These are phyloP conservation scores for Pseudomassariella vexata DNA, from an alignment of 2,329 filamentous ascomycete genomes.

Conservation along the genomic window DNA sequence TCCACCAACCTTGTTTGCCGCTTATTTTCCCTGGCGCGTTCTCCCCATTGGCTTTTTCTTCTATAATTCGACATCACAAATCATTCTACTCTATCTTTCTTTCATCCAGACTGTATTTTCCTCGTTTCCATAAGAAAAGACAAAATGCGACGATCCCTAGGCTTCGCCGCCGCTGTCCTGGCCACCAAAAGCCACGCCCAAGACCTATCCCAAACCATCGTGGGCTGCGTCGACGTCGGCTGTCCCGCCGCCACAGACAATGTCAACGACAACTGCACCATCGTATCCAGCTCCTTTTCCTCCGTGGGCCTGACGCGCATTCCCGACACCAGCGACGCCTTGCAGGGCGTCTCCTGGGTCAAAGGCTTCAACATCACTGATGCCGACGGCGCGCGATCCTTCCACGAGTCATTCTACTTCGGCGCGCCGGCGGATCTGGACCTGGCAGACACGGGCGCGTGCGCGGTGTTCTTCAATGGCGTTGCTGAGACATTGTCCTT, in stretches of 20 bases:
- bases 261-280: slow-evolving; percentile 14
- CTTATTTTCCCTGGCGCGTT: too few relatives aligned
- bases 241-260: slow-evolving; percentile 12
- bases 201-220: slow-evolving; percentile 15
- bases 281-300: slow-evolving; percentile 13
- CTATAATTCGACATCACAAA: too few relatives aligned
- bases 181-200: slow-evolving; percentile 6
- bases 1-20: too few relatives aligned
- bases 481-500: slow-evolving; percentile 8
- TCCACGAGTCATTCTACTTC: slow-evolving; percentile 15
- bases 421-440: slow-evolving; percentile 10
- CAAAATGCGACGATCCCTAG: too few relatives aligned
- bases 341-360: slow-evolving; percentile 15
- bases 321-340: slow-evolving; percentile 5
- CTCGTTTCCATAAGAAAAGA: too few relatives aligned
- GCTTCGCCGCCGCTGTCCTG: too few relatives aligned
- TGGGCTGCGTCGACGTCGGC: slow-evolving; percentile 16
- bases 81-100: too few relatives aligned
- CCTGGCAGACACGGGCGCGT: slow-evolving; percentile 11
- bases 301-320: slow-evolving; percentile 13
- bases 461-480: slow-evolving; percentile 15
- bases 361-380: slow-evolving; percentile 13
- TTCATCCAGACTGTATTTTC: too few relatives aligned
- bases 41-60: too few relatives aligned
- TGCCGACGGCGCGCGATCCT: slow-evolving; percentile 1